Conservation (phyloP, 2,329 filamentous ascomycete genomes). For the Diaporthe eres region DNA sequence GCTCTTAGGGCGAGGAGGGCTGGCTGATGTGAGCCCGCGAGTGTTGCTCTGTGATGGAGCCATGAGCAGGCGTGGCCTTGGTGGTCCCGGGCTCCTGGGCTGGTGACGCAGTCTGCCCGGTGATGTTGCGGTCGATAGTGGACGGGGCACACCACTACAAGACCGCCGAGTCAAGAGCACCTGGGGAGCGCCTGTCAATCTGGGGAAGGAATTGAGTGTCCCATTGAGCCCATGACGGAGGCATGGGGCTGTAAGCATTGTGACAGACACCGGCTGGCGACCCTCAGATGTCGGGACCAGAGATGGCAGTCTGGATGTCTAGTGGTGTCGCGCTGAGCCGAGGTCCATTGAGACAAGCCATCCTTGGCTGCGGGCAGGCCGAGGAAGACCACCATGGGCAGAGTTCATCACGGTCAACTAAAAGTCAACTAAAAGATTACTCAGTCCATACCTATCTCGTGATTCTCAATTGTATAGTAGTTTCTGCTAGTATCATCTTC, state of each 20-base stretch:
- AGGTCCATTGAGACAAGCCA: conserved; percentile 30
- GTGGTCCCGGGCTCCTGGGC: neutral
- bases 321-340: conserved; percentile 29
- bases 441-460: neutral
- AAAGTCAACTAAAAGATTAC: neutral
- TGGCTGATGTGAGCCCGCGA: conserved; percentile 7
- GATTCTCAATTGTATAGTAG: neutral
- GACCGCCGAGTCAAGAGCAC: neutral
- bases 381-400: neutral
- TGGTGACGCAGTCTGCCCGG: neutral
- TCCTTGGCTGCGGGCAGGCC: conserved; percentile 22
- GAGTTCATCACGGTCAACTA: neutral
- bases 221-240: conserved; percentile 4
- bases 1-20: neutral
- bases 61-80: neutral
- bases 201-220: neutral
- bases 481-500: neutral
- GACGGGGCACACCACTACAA: neutral
- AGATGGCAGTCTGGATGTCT: neutral
- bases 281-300: neutral
- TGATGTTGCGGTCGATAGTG: neutral
- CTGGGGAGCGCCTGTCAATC: neutral
- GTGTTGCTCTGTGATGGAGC: neutral
- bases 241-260: neutral
- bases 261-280: neutral